phyloP scores from a whole-genome alignment of 257 asterid species.

The Eucommia ulmoides region DNA sequence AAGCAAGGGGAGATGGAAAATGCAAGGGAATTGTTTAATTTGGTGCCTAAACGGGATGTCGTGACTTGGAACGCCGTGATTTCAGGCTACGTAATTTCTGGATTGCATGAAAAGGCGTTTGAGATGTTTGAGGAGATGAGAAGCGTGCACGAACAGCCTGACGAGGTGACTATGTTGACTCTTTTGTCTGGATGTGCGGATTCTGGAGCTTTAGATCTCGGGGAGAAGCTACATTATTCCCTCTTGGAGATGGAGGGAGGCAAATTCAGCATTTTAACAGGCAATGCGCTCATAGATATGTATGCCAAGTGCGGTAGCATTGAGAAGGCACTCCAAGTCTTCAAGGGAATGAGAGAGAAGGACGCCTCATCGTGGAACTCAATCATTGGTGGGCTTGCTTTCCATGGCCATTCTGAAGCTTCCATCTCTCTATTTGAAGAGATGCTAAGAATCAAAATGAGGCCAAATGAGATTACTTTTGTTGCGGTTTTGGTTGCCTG shows the following conservation, averaged over 20 bases:
- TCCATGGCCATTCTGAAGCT: conserved; percentile 38
- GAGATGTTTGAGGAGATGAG: conserved; percentile 53
- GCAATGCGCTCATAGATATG: conserved; percentile 70
- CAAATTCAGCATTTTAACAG: conserved; percentile 23
- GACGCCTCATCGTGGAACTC: conserved; percentile 58
- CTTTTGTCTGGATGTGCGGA: conserved; percentile 65
- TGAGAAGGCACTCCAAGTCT: conserved; percentile 39
- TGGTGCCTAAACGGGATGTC: conserved; percentile 41
- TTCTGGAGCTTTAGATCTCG: conserved; percentile 48
- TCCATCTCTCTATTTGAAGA: conserved; percentile 50
- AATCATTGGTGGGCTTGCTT: conserved; percentile 44
- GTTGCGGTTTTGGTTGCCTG: conserved; percentile 51
- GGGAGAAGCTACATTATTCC: conserved; percentile 46
- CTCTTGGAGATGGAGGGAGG: conserved; percentile 31
- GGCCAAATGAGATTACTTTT: conserved; percentile 52
- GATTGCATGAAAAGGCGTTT: conserved; percentile 32
- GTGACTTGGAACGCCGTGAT: conserved; percentile 69
- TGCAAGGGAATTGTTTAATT: conserved; percentile 44
- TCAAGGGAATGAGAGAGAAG: conserved; percentile 41
- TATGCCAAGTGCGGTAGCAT: conserved; percentile 61
- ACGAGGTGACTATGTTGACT: conserved; percentile 59
- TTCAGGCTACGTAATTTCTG: conserved; percentile 48
- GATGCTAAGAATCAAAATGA: conserved; percentile 38
- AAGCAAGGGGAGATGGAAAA: conserved; percentile 52
- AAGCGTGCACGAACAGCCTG: conserved; percentile 31